Conservation (phyloP, 2,329 filamentous ascomycete species). For the Aspergillus niger region DNA sequence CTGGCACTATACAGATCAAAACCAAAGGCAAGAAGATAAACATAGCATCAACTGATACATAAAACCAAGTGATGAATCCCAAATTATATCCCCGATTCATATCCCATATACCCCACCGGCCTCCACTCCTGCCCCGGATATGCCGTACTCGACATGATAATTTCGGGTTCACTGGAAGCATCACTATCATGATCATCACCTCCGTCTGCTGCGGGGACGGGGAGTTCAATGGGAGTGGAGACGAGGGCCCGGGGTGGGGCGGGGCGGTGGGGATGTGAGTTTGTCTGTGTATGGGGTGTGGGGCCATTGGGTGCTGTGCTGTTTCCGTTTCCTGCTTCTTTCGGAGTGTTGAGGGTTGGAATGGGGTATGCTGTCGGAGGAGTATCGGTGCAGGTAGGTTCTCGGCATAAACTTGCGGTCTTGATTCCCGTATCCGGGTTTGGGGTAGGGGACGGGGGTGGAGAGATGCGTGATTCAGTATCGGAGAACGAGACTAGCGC, state of each 20-base stretch:
- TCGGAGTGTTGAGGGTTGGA: neutral
- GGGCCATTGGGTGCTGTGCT: too few species aligned
- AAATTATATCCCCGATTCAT: neutral
- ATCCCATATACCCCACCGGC: conserved; percentile 29
- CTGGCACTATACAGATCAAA: too few species aligned
- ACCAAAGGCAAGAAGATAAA: too few species aligned
- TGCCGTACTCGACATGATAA: conserved; percentile 51
- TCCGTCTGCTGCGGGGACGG: conserved; percentile 36
- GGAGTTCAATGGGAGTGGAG: conserved; percentile 36
- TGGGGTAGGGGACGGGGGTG: too few species aligned
- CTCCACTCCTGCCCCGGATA: conserved; percentile 54
- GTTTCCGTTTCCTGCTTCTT: neutral
- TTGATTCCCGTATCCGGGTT: too few species aligned
- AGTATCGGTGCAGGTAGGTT: too few species aligned
- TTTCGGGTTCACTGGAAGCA: conserved; percentile 45
- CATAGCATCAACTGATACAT: too few species aligned
- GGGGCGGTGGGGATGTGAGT: conserved; percentile 23
- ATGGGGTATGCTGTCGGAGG: neutral
- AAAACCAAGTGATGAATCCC: too few species aligned
- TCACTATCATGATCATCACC: conserved; percentile 43
- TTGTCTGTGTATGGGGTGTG: neutral
- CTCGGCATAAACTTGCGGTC: too few species aligned
- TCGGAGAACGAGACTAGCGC: too few species aligned
- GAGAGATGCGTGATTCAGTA: too few species aligned
- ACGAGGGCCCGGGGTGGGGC: conserved; percentile 26